Evolutionary conservation across 148 eudicot species (phyloP).

Genomic region (Chenopodium suecicum): DNA sequence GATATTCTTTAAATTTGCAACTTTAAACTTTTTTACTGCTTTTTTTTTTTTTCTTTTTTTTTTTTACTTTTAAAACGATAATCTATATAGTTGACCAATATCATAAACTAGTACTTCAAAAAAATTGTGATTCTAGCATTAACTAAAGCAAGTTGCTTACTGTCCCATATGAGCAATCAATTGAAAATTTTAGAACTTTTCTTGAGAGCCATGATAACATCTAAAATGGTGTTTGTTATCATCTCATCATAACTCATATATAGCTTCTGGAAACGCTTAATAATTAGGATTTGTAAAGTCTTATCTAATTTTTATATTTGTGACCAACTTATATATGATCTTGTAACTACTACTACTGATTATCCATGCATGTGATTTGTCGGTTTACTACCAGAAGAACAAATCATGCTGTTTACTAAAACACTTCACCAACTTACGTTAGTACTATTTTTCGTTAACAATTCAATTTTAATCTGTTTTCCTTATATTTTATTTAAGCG

Average conservation of each 20-base stretch:
- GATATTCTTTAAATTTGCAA: too few relatives aligned
- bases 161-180: background rate
- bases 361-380: background rate
- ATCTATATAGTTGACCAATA: too few relatives aligned
- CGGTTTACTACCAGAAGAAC: background rate
- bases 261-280: background rate
- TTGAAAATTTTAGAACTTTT: background rate
- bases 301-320: background rate
- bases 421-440: background rate
- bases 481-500: too few relatives aligned
- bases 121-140: background rate
- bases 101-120: too few relatives aligned
- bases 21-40: too few relatives aligned
- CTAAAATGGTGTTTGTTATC: background rate
- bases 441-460: too few relatives aligned
- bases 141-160: background rate
- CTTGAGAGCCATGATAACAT: background rate
- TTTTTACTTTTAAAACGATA: too few relatives aligned
- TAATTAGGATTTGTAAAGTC: too few relatives aligned
- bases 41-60: too few relatives aligned
- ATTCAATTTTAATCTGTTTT: too few relatives aligned
- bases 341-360: too few relatives aligned
- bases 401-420: background rate
- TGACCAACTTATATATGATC: background rate
- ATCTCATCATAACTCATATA: background rate